phyloP scores from a whole-genome alignment of 164 flowering plant species.

The Nelumbo lutea region DNA sequence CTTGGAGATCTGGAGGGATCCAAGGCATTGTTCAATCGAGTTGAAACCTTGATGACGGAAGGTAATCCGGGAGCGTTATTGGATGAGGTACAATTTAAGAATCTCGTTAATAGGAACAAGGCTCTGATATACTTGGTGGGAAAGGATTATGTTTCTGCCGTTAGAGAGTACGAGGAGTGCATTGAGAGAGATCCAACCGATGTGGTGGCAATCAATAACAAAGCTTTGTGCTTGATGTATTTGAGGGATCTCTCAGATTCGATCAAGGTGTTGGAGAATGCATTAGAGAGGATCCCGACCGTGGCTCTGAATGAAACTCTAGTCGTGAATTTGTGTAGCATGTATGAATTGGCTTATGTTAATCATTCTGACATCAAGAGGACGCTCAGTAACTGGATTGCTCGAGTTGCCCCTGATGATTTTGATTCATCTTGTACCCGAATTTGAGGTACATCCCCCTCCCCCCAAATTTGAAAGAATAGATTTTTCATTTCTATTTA shows the following conservation, averaged over 20 bases:
- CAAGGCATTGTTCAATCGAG: constrained; percentile 39
- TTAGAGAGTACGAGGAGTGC: constrained; percentile 91
- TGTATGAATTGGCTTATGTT: constrained; percentile 97
- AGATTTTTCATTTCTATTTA: constrained; percentile 1
- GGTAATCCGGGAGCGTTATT: constrained; percentile 18
- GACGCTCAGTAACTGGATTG: constrained; percentile 91
- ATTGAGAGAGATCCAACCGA: constrained; percentile 76
- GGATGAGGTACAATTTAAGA: constrained; percentile 44
- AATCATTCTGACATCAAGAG: constrained; percentile 81
- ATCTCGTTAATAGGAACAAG: constrained; percentile 68
- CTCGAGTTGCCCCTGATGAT: constrained; percentile 96
- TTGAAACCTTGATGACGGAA: constrained; percentile 42
- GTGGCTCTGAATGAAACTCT: constrained; percentile 78
- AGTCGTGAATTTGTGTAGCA: constrained; percentile 91
- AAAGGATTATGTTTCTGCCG: constrained; percentile 92
- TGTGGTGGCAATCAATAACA: constrained; percentile 79
- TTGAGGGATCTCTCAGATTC: constrained; percentile 91
- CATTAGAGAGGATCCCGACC: constrained; percentile 79
- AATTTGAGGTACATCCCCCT: constrained; percentile 45
- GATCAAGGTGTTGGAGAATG: constrained; percentile 86
- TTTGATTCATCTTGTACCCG: constrained; percentile 89
- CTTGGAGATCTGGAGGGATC: constrained; percentile 85
- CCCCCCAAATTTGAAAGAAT: not conserved
- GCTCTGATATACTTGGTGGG: constrained; percentile 77
- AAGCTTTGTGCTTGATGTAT: constrained; percentile 94